A percentile compares a stretch with the other conserved stretches of the same genome.
These are phyloP conservation scores for Phytophthora sansomeana DNA, from an alignment of 352 stramenopile species.

Conservation along the genomic window DNA sequence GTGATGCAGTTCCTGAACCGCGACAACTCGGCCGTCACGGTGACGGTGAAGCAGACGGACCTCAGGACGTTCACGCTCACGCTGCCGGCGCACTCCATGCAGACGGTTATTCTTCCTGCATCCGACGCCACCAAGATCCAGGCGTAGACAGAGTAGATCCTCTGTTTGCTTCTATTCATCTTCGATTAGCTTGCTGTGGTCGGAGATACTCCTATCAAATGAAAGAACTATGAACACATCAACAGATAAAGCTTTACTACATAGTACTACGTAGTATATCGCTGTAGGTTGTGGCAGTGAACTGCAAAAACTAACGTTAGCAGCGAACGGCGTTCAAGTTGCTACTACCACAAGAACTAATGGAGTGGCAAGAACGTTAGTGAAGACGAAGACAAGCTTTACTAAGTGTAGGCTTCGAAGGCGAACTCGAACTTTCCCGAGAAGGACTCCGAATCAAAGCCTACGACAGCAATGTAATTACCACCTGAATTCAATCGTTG, in stretches of 20 bases:
- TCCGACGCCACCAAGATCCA: constrained; percentile 36
- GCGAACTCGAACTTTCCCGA: too few species aligned
- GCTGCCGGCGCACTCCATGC: constrained; percentile 31
- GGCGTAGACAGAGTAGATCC: constrained; percentile 7
- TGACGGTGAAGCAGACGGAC: constrained; percentile 36
- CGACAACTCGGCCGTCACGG: constrained; percentile 31
- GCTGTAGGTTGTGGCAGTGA: too few species aligned
- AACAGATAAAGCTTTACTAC: background rate
- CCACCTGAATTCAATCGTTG: too few species aligned
- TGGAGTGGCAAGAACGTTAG: too few species aligned
- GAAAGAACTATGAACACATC: constrained; percentile 6
- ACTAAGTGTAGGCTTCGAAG: too few species aligned
- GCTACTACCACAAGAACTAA: too few species aligned
- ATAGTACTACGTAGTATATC: background rate
- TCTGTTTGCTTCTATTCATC: constrained; percentile 8
- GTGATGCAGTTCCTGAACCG: constrained; percentile 60
- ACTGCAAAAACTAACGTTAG: too few species aligned
- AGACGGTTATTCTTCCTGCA: constrained; percentile 40
- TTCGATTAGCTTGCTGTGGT: background rate
- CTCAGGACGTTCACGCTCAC: constrained; percentile 34
- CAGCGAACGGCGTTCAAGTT: too few species aligned
- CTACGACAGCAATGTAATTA: too few species aligned
- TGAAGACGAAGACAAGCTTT: too few species aligned
- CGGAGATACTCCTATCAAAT: constrained; percentile 14
- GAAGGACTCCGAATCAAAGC: too few species aligned